phyloP scores from a whole-genome alignment of 148 eudicot species.

The Drosera capensis region DNA sequence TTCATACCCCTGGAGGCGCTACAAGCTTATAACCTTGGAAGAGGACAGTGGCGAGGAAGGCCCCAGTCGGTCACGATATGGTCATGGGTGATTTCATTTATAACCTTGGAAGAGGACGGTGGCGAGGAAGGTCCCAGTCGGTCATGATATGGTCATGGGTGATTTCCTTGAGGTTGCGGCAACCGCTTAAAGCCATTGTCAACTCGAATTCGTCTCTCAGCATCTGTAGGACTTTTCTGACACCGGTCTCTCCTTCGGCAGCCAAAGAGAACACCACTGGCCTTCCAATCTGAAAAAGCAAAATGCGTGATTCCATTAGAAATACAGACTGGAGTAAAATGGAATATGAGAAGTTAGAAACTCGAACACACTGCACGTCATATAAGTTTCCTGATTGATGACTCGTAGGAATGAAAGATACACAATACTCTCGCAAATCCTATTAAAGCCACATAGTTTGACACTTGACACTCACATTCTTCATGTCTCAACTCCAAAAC shows the following conservation, averaged over 20 bases:
- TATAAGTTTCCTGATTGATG: too few species aligned
- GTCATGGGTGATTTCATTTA: conserved; percentile 32
- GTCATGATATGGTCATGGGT: conserved; percentile 40
- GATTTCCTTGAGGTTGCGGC: conserved; percentile 52
- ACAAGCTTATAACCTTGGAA: too few species aligned
- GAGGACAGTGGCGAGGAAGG: conserved; percentile 11
- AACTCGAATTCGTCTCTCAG: conserved; percentile 75
- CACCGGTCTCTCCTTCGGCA: conserved; percentile 72
- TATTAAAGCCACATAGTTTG: too few species aligned
- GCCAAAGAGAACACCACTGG: conserved; percentile 68
- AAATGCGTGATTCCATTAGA: background rate
- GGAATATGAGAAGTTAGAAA: too few species aligned
- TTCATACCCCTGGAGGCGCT: too few species aligned
- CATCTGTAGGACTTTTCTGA: conserved; percentile 65
- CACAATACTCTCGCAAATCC: too few species aligned
- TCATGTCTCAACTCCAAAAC: too few species aligned
- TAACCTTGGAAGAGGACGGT: conserved; percentile 18
- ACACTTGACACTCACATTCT: too few species aligned
- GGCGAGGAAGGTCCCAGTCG: conserved; percentile 33
- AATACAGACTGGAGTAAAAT: too few species aligned
- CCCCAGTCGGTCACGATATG: conserved; percentile 47
- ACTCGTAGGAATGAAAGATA: too few species aligned
- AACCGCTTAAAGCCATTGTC: conserved; percentile 80
- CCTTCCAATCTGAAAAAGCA: conserved; percentile 47
- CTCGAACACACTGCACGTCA: too few species aligned